phyloP scores from a whole-genome alignment of 2,329 filamentous ascomycete species.

The Apiospora phragmitis region DNA sequence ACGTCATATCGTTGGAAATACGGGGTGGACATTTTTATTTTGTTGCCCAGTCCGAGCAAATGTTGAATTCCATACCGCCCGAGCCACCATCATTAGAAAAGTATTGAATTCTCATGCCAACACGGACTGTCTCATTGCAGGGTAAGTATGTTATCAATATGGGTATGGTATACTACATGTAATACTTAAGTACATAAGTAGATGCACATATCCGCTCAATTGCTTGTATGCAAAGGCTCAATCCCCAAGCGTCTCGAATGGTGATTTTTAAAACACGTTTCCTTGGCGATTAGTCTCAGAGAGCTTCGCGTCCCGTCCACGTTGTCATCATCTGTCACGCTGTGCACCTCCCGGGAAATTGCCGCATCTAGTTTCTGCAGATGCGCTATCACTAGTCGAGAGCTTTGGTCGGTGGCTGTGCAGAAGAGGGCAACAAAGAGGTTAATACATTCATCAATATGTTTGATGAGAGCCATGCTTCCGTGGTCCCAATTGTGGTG shows the following conservation, averaged over 20 bases:
- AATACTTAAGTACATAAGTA: background rate
- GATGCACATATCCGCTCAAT: background rate
- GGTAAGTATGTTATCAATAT: background rate
- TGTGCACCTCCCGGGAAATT: slow-evolving; percentile 6
- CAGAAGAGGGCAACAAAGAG: background rate
- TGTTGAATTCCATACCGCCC: background rate
- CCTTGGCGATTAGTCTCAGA: background rate
- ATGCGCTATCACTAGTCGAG: background rate
- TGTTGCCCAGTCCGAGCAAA: background rate
- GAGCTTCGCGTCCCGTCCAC: background rate
- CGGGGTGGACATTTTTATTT: background rate
- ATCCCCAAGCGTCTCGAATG: background rate
- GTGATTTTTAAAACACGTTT: slow-evolving; percentile 1
- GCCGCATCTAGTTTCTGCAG: slow-evolving; percentile 4
- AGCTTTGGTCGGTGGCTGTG: background rate
- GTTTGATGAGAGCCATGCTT: background rate
- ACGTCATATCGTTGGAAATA: background rate
- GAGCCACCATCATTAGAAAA: background rate
- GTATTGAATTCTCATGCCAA: background rate
- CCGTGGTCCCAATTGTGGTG: background rate
- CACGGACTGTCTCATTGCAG: background rate
- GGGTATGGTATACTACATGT: background rate
- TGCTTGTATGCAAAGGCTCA: background rate
- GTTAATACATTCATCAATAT: background rate
- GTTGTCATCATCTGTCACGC: slow-evolving; percentile 5